phyloP scores from a whole-genome alignment of 352 stramenopile genomes.

The Thalassiosira hispida region DNA sequence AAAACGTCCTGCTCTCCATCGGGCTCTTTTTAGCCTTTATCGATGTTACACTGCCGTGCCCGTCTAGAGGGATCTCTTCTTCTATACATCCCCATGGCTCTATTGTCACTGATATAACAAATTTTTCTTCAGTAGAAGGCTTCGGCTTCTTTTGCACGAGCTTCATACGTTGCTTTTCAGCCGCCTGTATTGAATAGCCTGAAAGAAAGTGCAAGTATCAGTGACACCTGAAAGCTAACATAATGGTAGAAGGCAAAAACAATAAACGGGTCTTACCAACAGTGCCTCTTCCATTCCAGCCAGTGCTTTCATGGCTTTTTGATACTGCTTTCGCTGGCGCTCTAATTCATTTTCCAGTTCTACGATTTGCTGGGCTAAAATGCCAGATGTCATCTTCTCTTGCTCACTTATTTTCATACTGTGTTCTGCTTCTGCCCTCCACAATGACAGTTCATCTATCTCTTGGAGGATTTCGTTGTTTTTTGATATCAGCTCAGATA shows the following conservation, averaged over 20 bases:
- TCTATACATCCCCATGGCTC: constrained; percentile 11
- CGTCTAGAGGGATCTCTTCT: constrained; percentile 14
- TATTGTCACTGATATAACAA: background rate
- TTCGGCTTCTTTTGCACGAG: background rate
- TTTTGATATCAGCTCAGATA: constrained; percentile 23
- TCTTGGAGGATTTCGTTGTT: constrained; percentile 21
- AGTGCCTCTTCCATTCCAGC: constrained; percentile 40
- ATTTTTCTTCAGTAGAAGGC: background rate
- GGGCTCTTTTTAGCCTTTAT: too few relatives aligned
- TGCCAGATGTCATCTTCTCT: constrained; percentile 15
- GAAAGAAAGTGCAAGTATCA: background rate
- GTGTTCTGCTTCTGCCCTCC: constrained; percentile 14
- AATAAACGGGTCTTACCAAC: constrained; percentile 28
- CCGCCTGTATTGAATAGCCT: constrained; percentile 9
- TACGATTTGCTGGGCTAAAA: constrained; percentile 17
- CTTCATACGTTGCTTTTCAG: constrained; percentile 39
- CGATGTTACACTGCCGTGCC: background rate
- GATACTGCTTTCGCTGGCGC: constrained; percentile 33
- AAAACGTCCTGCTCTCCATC: too few relatives aligned
- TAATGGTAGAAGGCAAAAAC: background rate
- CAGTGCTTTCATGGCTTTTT: constrained; percentile 33
- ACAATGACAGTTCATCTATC: constrained; percentile 13
- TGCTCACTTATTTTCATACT: constrained; percentile 18
- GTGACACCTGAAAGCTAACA: constrained; percentile 1
- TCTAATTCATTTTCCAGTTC: constrained; percentile 34